Evolutionary conservation across 2,329 filamentous ascomycete species (phyloP), one percentile per base, ranked within the genome.

Genomic region (Aspergillus tanneri): DNA sequence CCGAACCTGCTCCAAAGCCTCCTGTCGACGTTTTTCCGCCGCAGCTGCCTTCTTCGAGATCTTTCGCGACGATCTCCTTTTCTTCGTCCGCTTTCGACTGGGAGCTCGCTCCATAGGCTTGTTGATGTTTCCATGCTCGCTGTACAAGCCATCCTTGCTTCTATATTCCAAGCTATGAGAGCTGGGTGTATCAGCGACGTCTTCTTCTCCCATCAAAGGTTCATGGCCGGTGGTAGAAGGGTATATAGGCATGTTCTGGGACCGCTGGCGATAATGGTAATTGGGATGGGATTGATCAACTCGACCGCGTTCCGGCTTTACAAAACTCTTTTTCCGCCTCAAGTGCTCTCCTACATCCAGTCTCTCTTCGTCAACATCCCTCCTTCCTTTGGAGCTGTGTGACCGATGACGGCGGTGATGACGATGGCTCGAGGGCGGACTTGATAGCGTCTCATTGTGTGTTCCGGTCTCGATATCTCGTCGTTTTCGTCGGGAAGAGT

Each of bases 141-240:
- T 63, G 36, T 68, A 67, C 4, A 65, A 36, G 3, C 77, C 53
- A 12, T 63, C 60, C 43, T 68, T 68, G 38, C 68, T 66, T 56
- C 78, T 80, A 47, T 74, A 56, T 37, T 79, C 85, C 18, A 80
- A 81, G 51, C 78, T 85, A 47, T 88, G 87, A 16, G 88, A 80
- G 61, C 78, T 81, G 53, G 78, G 67, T 0, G 79, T 84, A 48
- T 79, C 77, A 2, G 66, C 66, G 49, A 68, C 68, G 14, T 71
- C 73, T 42, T 76, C 71, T 50, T 90, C 86, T 69, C 96, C 92
- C 46, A 88, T 72, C 43, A 95, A 83, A 2, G 91, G 90, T 61
- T 97, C 91, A 60, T 95, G 88, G 52, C 93, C 93, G 0, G 93
- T 97, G 5, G 89, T 87, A 0, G 93, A 97, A 1, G 95, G 93